Base-by-base conservation (phyloP, 2,329 filamentous ascomycete genomes). In the Colletotrichum filicis region DNA sequence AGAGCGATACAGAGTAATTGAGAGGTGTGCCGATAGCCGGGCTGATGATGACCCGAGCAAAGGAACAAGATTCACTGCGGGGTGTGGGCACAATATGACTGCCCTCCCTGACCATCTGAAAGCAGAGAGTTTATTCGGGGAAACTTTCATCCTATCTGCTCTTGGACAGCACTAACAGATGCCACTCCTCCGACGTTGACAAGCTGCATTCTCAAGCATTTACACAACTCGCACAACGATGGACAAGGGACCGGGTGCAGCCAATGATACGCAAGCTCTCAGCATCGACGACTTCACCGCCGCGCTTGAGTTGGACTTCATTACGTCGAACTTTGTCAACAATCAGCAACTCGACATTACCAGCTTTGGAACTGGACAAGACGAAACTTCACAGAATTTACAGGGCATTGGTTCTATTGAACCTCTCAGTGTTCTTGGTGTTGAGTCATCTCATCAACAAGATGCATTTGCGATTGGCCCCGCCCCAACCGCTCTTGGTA, bases 261-360 rank as follows among this genome's bases (percentile, higher is more conserved):
- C 66, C 42, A 70, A 73, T 69, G 60, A 35, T 9, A 65, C 16
- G 46, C 60, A 65, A 42, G 32, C 66, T 19, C 30, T 35, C 35
- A 28, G 32, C n/a, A 30, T 65, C 3, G 70, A 61, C 37, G 70
- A 73, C 56, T 56, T 56, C 66, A 65, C 60, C 60, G 69, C 65
- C 52, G 46, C 66, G 1, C 35, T 65, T 9, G 70, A 65, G 24
- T 61, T 70, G 19, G 42, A 42, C 9, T 24, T 60, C 14, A 60
- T 70, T 11, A 65, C 35, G 9, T 52, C 70, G 11, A 55, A 61
- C 8, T 65, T 61, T 22, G 26, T 37, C 8, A 49, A 57, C 32
- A 22, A 37, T 14, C 0, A 8, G 5, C 5, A 22, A 28, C 4
- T 46, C 19, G 32, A 65, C 2, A 26, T 56, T 30, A 12, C 24